phyloP scores from a whole-genome alignment of 176 grass and related monocot genomes.

The Phragmites australis region DNA sequence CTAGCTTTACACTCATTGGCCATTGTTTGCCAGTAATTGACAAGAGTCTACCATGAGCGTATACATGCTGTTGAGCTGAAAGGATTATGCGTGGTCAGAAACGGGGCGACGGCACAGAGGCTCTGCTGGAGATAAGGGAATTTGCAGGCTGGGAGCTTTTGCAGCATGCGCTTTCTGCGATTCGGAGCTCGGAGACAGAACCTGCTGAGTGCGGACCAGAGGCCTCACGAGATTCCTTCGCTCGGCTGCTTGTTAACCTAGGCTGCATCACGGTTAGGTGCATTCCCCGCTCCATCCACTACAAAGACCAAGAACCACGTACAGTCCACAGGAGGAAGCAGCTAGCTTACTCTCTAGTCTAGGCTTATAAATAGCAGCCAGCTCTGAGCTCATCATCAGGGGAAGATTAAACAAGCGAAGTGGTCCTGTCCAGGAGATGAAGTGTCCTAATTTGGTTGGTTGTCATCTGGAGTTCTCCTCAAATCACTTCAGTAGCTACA shows the following conservation, averaged over 20 bases:
- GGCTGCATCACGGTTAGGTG: slow-evolving; percentile 56
- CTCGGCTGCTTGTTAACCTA: slow-evolving; percentile 43
- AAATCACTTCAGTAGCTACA: slow-evolving; percentile 41
- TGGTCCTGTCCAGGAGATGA: slow-evolving; percentile 14
- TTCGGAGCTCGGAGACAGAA: slow-evolving; percentile 10
- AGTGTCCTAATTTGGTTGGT: slow-evolving; percentile 36
- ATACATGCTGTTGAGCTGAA: background rate
- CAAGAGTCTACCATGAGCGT: too few relatives aligned
- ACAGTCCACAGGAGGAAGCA: slow-evolving; percentile 14
- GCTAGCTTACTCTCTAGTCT: background rate
- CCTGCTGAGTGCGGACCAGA: slow-evolving; percentile 1
- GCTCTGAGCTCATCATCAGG: slow-evolving; percentile 41
- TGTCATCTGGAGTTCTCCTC: slow-evolving; percentile 39
- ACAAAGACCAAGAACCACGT: slow-evolving; percentile 2
- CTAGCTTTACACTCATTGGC: too few relatives aligned
- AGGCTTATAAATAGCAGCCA: slow-evolving; percentile 60
- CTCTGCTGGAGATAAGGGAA: slow-evolving; percentile 48
- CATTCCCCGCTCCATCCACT: slow-evolving; percentile 39
- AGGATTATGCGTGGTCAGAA: slow-evolving; percentile 39
- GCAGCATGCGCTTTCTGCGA: slow-evolving; percentile 20
- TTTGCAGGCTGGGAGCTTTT: slow-evolving; percentile 9
- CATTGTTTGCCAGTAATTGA: too few relatives aligned
- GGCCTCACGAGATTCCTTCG: slow-evolving; percentile 37
- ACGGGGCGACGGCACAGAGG: slow-evolving; percentile 12
- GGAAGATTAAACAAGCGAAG: slow-evolving; percentile 44